Evolutionary conservation across 345 rosid species (phyloP).

Genomic region (Isatis tinctoria): DNA sequence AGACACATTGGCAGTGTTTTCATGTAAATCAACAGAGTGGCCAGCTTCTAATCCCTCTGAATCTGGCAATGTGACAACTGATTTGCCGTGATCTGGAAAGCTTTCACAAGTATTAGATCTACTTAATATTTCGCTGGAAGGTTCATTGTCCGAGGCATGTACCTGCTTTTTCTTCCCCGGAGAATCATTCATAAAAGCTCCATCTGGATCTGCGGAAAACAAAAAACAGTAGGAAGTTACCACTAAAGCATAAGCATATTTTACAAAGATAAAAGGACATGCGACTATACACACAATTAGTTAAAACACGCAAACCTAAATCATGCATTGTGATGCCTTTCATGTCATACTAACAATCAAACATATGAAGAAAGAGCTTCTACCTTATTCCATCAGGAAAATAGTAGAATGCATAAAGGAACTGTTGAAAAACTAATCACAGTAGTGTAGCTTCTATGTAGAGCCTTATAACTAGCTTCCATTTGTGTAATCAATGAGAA

Average conservation of each 20-base stretch:
- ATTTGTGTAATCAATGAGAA: background rate
- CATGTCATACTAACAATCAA: constrained; percentile 1
- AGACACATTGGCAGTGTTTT: constrained; percentile 31
- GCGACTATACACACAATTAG: background rate
- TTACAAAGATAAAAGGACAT: background rate
- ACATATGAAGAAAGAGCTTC: constrained; percentile 8
- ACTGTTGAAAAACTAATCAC: background rate
- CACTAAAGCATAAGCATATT: constrained; percentile 6
- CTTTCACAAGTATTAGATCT: constrained; percentile 40
- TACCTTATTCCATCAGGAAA: background rate
- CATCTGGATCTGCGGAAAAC: constrained; percentile 32
- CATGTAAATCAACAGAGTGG: constrained; percentile 19
- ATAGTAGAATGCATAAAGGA: background rate
- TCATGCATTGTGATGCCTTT: background rate
- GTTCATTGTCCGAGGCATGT: constrained; percentile 33
- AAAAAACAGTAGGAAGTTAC: background rate
- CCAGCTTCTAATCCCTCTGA: constrained; percentile 28
- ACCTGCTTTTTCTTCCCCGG: constrained; percentile 33
- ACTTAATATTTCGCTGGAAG: constrained; percentile 34
- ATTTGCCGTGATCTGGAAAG: constrained; percentile 36
- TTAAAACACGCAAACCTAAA: background rate
- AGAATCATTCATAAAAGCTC: constrained; percentile 28
- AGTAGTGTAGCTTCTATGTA: background rate
- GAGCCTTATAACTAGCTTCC: constrained; percentile 1
- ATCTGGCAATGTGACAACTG: constrained; percentile 27